A percentile compares a stretch with the other conserved stretches of the same genome.
Conservation (phyloP, 306 rosid genomes). For the Lithocarpus polystachyus region DNA sequence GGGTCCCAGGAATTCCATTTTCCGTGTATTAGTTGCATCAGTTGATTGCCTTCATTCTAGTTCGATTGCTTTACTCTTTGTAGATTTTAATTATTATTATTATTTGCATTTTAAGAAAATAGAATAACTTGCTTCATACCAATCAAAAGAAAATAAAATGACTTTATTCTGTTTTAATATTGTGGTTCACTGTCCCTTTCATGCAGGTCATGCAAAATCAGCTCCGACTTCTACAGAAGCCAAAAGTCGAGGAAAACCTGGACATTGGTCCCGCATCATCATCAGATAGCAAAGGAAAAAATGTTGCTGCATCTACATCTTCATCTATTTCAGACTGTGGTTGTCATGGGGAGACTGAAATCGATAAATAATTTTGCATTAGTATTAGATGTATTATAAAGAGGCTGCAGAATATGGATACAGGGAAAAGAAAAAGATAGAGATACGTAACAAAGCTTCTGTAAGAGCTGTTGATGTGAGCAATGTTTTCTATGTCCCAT, state of each 20-base stretch:
- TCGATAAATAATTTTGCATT: background rate
- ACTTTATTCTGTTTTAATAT: background rate
- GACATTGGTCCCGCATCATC: slow-evolving; percentile 24
- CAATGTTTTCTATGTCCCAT: background rate
- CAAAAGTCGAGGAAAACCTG: slow-evolving; percentile 27
- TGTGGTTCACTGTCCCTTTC: background rate
- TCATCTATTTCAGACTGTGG: slow-evolving; percentile 33
- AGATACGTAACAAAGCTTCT: background rate
- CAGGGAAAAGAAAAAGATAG: background rate
- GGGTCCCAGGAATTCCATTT: background rate
- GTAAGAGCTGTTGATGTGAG: background rate
- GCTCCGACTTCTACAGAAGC: slow-evolving; percentile 51
- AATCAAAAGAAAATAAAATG: background rate
- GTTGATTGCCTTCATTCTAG: background rate
- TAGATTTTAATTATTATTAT: background rate
- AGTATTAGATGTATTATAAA: background rate
- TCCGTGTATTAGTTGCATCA: background rate
- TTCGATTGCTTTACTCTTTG: background rate
- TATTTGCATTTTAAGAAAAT: background rate
- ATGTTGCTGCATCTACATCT: slow-evolving; percentile 21
- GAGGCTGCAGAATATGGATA: slow-evolving; percentile 13
- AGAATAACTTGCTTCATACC: background rate
- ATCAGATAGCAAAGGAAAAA: slow-evolving; percentile 59
- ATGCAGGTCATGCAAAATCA: slow-evolving; percentile 64
- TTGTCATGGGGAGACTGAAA: slow-evolving; percentile 15